Percentiles rank a stretch among this genome's conserved stretches.
These are phyloP conservation scores for Gaertneriomyces semiglobifer DNA, from an alignment of 192 early-diverging fungal genomes.

Conservation along the genomic window DNA sequence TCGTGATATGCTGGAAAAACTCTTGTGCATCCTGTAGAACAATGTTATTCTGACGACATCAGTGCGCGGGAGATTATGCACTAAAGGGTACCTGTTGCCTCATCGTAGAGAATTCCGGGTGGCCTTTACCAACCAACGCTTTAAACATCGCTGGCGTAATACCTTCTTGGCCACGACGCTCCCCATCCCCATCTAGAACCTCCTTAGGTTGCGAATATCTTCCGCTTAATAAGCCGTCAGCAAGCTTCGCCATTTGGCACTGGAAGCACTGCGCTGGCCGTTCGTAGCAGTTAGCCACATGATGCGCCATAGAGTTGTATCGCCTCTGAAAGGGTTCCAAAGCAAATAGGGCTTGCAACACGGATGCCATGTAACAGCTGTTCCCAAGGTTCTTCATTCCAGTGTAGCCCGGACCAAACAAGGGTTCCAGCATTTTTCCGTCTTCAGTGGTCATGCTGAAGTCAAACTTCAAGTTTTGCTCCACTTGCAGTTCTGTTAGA, in stretches of 20 bases:
- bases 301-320: slow-evolving; percentile 24
- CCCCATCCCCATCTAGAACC: slow-evolving; percentile 30
- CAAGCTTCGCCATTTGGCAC: slow-evolving; percentile 91
- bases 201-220: slow-evolving; percentile 67
- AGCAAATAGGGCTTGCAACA: slow-evolving; percentile 84
- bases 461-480: slow-evolving; percentile 94
- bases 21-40: slow-evolving; percentile 77
- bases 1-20: slow-evolving; percentile 78
- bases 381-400: slow-evolving; percentile 95
- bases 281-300: slow-evolving; percentile 48
- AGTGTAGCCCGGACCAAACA: slow-evolving; percentile 88
- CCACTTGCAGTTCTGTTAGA: slow-evolving; percentile 90
- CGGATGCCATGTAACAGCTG: slow-evolving; percentile 97
- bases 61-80: too few species aligned
- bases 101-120: slow-evolving; percentile 96
- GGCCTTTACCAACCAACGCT: slow-evolving; percentile 75
- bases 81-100: slow-evolving; percentile 71
- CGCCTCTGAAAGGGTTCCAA: slow-evolving; percentile 72
- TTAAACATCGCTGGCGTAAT: slow-evolving; percentile 93
- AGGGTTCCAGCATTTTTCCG: slow-evolving; percentile 74
- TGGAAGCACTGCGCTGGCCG: slow-evolving; percentile 73
- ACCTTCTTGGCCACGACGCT: slow-evolving; percentile 63
- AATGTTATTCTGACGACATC: neutral
- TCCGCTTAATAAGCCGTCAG: slow-evolving; percentile 85
- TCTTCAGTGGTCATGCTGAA: slow-evolving; percentile 98